Evolutionary conservation across 2,329 filamentous ascomycete species (phyloP).

Genomic region (Coniochaeta sp.): DNA sequence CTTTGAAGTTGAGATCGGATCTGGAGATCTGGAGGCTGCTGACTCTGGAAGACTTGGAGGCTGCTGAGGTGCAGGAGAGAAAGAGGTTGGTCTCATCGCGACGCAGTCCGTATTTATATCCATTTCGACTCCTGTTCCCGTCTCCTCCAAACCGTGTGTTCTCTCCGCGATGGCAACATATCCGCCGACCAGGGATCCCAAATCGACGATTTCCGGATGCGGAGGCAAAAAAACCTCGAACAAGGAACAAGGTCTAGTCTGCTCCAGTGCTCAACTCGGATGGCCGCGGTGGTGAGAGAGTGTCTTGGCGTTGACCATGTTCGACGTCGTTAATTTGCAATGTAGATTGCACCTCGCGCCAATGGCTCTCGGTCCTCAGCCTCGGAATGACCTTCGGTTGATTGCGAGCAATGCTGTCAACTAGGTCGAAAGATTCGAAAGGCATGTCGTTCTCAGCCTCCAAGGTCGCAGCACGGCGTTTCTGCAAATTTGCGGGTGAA

Average conservation of each 20-base stretch:
- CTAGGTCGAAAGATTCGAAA: background rate
- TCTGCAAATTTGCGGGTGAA: constrained; percentile 34
- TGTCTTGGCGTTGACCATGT: constrained; percentile 11
- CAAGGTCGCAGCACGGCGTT: constrained; percentile 10
- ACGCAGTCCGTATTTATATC: constrained; percentile 16
- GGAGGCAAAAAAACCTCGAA: constrained; percentile 14
- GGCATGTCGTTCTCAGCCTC: constrained; percentile 2
- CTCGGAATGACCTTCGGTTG: constrained; percentile 9
- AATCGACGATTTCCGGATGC: constrained; percentile 10
- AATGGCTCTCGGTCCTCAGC: constrained; percentile 3
- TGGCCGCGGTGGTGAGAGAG: background rate
- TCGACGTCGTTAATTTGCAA: constrained; percentile 16
- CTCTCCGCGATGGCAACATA: background rate
- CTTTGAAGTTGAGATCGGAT: constrained; percentile 4
- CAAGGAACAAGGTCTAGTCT: background rate
- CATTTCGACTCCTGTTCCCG: constrained; percentile 8
- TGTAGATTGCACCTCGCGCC: constrained; percentile 13
- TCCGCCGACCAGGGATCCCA: constrained; percentile 3
- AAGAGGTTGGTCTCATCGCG: constrained; percentile 7
- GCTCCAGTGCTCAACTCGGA: background rate
- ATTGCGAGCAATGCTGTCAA: background rate
- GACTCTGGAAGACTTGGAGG: constrained; percentile 8
- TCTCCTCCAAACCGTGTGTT: background rate
- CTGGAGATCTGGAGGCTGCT: constrained; percentile 6
- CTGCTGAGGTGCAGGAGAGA: constrained; percentile 11